Base-by-base conservation (phyloP, 352 stramenopile species). In the Globisporangium splendens region DNA sequence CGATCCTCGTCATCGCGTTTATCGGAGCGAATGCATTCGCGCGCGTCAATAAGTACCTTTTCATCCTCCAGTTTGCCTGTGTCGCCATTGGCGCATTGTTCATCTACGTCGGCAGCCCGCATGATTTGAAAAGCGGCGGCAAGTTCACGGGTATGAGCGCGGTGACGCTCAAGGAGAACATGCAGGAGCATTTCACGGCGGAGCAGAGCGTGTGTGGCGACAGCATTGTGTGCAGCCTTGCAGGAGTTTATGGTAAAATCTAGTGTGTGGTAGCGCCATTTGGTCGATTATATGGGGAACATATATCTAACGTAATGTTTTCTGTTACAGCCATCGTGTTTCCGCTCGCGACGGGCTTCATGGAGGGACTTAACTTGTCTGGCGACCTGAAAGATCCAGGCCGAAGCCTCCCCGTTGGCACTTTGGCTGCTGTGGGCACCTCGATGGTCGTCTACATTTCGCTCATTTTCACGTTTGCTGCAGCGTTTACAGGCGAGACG, bases 361-460 rank as follows among this genome's bases (percentile, higher is more conserved):
- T 92, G 81, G 84, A 90, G 63, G 84, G 84, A 13, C 65, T 89
- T 2, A 94, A 94, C 53, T 61, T 94, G n/a, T 88, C 73, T 0
- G 84, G 84, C 31, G 84, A 94, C 56, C 59, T 94, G 15, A 79
- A 88, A 50, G 73, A 91, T 60, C 80, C 84, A 43, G 75, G 72
- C 5, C 77, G 72, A 50, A 88, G 77, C 48, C 81, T 90, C 20
- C 79, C 82, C 1, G 73, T 84, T 15, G 84, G 84, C 5, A 94
- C 83, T 5, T 41, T 94, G 13, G 67, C 73, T 2, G 83, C 84
- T 3, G 74, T 94, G 0, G 64, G 57, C 15, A 82, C 78, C 8
- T 85, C 84, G 2, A 79, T 79, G 18, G 62, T 81, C 17, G 72
- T 88, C 56, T 94, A 94, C 63, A 56, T 87, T 21, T 62, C 78